phyloP scores from a whole-genome alignment of 257 asterid species.

The Cinchona pubescens region DNA sequence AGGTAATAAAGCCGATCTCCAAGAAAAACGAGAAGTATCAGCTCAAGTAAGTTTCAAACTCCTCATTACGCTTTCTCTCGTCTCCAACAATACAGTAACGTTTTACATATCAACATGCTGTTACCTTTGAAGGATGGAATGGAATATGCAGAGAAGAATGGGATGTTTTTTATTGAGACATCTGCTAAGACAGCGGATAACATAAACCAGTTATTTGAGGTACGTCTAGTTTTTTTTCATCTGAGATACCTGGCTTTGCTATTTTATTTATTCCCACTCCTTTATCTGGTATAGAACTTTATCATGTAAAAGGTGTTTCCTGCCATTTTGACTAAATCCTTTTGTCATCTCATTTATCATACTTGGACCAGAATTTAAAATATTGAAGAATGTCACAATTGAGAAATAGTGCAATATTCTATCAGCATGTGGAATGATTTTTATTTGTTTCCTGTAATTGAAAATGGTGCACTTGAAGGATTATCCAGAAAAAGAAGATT shows the following conservation, averaged over 20 bases:
- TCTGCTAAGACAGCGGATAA: slow-evolving; percentile 99
- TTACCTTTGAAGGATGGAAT: slow-evolving; percentile 58
- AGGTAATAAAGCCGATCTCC: slow-evolving; percentile 96
- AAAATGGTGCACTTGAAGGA: not conserved
- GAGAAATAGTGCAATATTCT: not conserved
- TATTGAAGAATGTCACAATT: not conserved
- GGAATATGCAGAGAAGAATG: slow-evolving; percentile 87
- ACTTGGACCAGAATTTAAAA: not conserved
- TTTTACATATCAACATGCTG: slow-evolving; percentile 14
- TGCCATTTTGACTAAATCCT: not conserved
- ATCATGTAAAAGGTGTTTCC: not conserved
- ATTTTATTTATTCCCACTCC: not conserved
- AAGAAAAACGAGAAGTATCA: slow-evolving; percentile 81
- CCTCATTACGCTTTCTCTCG: not conserved
- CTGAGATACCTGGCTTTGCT: not conserved
- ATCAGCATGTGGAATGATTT: too few species aligned
- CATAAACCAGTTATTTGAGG: slow-evolving; percentile 99
- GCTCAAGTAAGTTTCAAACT: slow-evolving; percentile 53
- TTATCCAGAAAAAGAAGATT: not conserved
- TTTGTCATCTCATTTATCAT: not conserved
- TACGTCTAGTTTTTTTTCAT: slow-evolving; percentile 23
- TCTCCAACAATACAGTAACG: slow-evolving; percentile 3
- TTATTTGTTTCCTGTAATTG: too few species aligned
- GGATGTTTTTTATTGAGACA: slow-evolving; percentile 96
- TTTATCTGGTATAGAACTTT: too few species aligned